Base-by-base conservation (phyloP, 176 grass and related monocot genomes). In the Zea luxurians region DNA sequence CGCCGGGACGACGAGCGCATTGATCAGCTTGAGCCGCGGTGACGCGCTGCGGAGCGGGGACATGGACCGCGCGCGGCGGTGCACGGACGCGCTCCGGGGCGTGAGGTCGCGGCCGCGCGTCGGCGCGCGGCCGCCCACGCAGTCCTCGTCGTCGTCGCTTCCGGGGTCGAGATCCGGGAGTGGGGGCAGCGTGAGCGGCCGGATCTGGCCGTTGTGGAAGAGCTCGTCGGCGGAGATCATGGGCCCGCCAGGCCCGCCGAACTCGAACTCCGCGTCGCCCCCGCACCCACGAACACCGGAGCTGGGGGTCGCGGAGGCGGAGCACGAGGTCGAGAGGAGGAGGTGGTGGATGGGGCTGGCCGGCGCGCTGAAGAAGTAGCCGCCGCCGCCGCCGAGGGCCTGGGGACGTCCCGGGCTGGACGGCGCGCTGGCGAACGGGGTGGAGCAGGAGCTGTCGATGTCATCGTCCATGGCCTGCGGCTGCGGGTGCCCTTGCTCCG, bases 211-310 rank as follows among this genome's bases (percentile, higher is more conserved):
- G 74, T 98, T 90, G 77, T 88, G 71, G 82, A 98, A 98, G 70
- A 98, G 89, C 80, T 98, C 89, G 66, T 98, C 95, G 7, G 95
- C 95, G n/a, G 95, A 94, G 74, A 91, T 94, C 95, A 98, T 98
- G 20, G 88, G 82, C 11, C 90, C 90, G 11, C 82, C 83, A 4
- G 83, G 82, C 2, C 81, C 70, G 12, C 80, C 88, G 83, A 88
- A 96, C 84, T 96, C 89, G 80, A 90, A 98, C 74, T 91, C 91
- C 5, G 85, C 73, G 71, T 94, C 91, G 4, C 82, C 72, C 7
- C 76, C 78, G 41, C 71, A 70, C 8, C 74, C 64, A 12, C 64
- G 61, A 5, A 18, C 68, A 20, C 58, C 70, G 6, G 42, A 68
- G 2, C 61, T 55, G 0, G 75, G 13, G 13, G 64, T 17, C 18